Evolutionary conservation across 441 rosid genomes (phyloP).

Genomic region (Corymbia calophylla): DNA sequence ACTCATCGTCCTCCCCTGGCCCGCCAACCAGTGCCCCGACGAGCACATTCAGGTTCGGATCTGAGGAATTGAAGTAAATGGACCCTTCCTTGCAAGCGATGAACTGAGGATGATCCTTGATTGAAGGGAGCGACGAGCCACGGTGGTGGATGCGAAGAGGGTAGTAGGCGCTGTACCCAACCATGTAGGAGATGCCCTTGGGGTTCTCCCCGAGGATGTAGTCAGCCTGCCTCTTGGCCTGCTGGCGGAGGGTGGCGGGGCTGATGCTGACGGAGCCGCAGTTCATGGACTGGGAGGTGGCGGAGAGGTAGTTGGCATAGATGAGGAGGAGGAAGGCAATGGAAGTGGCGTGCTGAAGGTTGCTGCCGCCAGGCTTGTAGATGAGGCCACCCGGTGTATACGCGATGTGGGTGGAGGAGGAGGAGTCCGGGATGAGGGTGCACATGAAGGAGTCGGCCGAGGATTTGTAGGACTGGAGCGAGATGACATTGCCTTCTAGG

Average conservation of each 20-base stretch:
- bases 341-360: slow-evolving; percentile 84
- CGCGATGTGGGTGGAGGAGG: slow-evolving; percentile 55
- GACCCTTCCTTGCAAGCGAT: slow-evolving; percentile 81
- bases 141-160: slow-evolving; percentile 90
- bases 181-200: slow-evolving; percentile 80
- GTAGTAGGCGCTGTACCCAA: slow-evolving; percentile 61
- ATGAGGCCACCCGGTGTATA: slow-evolving; percentile 84
- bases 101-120: slow-evolving; percentile 48
- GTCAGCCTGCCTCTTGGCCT: slow-evolving; percentile 81
- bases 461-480: slow-evolving; percentile 69
- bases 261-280: slow-evolving; percentile 49
- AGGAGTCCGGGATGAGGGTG: slow-evolving; percentile 62
- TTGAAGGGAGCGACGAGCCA: slow-evolving; percentile 74
- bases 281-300: slow-evolving; percentile 50
- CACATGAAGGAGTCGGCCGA: slow-evolving; percentile 96
- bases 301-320: slow-evolving; percentile 67
- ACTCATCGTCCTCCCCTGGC: slow-evolving; percentile 24
- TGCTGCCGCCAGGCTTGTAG: slow-evolving; percentile 93
- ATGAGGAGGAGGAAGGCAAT: slow-evolving; percentile 79
- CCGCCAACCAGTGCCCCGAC: slow-evolving; percentile 91
- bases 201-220: slow-evolving; percentile 88
- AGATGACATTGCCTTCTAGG: slow-evolving; percentile 44
- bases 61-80: slow-evolving; percentile 54
- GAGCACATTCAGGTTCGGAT: slow-evolving; percentile 62
- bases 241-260: slow-evolving; percentile 53